Evolutionary conservation across 371 early-diverging fungal genomes (phyloP), one percentile per base, ranked within the genome.

Genomic region (Rhizomucor pusillus): DNA sequence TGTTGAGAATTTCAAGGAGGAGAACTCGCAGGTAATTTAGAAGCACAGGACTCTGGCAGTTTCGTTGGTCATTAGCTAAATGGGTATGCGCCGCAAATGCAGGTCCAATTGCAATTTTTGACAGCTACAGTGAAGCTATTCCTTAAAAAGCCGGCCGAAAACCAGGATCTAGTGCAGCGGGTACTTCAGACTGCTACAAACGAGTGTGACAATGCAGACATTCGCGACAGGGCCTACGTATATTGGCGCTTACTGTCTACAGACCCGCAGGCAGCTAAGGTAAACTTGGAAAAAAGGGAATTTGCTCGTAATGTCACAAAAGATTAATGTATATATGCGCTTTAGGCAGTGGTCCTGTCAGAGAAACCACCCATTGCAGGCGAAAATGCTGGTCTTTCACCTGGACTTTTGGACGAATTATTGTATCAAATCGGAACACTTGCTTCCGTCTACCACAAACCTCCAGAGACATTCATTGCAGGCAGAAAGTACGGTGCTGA

Each of bases 161-260:
- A 88, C 23, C 93, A 95, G 77, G 90, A 89, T 12, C 69, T 97
- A 41, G 91, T 97, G 9, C 90, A 91, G 18, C 84, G 86, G 47
- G 82, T 93, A 11, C 80, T 97, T 33, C 91, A 95, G 65, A 87
- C 81, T 36, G 88, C 93, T 1, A 94, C 97, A 1, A 89, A 90
- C 50, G 91, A 90, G 43, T 87, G 89, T 59, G 94, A 95, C 63
- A 94, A 93, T 72, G 95, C 97, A 1, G 98, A 97, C 72, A 79
- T 98, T 49, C 81, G 99, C 34, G 99, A 98, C 63, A 85, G 97
- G 47, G 97, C 93, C 1, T 96, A 91, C 57, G 90, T 98, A 29
- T 97, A 97, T 69, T 97, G 97, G 98, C 85, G 99, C 39, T 68
- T 97, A 56, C 71, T 98, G 5, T 94, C 94, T 3, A 91, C 95